Conservation (phyloP, 768 basidiomycete species). For the Trametes meyenii region DNA sequence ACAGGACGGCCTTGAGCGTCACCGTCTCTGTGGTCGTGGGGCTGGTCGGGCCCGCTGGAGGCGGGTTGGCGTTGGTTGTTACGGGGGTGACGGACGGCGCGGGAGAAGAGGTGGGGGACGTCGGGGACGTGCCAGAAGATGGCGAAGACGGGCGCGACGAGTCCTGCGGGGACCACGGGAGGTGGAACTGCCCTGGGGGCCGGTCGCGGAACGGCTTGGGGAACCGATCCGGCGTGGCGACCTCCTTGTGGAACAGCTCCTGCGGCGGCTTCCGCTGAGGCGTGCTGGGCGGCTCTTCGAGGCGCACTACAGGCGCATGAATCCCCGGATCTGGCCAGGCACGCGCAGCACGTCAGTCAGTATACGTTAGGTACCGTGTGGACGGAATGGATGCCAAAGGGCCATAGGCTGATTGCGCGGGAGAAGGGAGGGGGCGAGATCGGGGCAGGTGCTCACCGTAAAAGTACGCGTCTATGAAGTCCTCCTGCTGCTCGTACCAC, state of each 20-base stretch:
- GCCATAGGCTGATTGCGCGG: neutral
- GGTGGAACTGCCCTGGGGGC: constrained; percentile 34
- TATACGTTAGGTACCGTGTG: neutral
- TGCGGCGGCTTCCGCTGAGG: constrained; percentile 18
- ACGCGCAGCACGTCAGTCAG: constrained; percentile 11
- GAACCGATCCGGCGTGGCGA: constrained; percentile 34
- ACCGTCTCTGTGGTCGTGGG: constrained; percentile 36
- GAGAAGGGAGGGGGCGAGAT: neutral
- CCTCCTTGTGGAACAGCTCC: constrained; percentile 25
- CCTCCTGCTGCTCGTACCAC: constrained; percentile 35
- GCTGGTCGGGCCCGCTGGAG: constrained; percentile 32
- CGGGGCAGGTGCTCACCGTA: constrained; percentile 33
- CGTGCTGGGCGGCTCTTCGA: constrained; percentile 16
- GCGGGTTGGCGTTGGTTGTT: constrained; percentile 30
- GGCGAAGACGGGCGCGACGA: constrained; percentile 16
- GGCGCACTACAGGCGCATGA: constrained; percentile 15
- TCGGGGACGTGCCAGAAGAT: neutral
- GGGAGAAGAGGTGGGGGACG: constrained; percentile 1
- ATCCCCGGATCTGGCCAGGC: constrained; percentile 25
- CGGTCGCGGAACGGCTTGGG: constrained; percentile 36
- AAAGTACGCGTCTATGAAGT: constrained; percentile 47
- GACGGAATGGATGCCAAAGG: neutral
- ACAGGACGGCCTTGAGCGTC: constrained; percentile 66
- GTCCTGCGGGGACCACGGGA: constrained; percentile 28
- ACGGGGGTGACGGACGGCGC: constrained; percentile 4